Percentiles rank a stretch among this genome's conserved stretches.
These are phyloP conservation scores for Coprinopsis cinerea DNA, from an alignment of 768 basidiomycete species.

Conservation along the genomic window DNA sequence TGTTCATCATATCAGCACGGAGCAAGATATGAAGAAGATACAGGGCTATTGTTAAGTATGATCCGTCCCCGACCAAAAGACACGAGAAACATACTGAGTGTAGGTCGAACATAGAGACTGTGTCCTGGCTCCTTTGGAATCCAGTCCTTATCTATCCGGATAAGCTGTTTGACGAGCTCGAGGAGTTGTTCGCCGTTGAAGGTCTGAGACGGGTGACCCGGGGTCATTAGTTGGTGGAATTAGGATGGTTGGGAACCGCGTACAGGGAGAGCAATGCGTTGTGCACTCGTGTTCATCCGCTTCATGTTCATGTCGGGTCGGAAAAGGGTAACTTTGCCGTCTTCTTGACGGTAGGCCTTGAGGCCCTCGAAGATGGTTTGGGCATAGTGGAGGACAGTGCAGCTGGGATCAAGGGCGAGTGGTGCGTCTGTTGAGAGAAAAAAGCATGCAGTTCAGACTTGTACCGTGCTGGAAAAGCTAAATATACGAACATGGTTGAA, in stretches of 20 bases:
- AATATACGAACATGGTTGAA: conserved; percentile 66
- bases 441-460: conserved; percentile 4
- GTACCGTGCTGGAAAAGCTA: not conserved
- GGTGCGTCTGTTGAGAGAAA: conserved; percentile 51
- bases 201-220: conserved; percentile 35
- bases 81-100: conserved; percentile 41
- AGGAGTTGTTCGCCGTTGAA: conserved; percentile 75
- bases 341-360: conserved; percentile 81
- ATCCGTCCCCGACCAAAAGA: not conserved
- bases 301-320: conserved; percentile 98
- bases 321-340: conserved; percentile 78
- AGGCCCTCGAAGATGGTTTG: conserved; percentile 90
- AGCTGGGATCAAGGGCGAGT: conserved; percentile 66
- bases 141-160: conserved; percentile 83
- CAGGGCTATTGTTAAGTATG: not conserved
- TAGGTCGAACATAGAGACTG: conserved; percentile 88
- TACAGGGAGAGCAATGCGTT: conserved; percentile 72
- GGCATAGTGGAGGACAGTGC: conserved; percentile 88
- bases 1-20: not conserved
- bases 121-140: conserved; percentile 85
- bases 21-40: not conserved
- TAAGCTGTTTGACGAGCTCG: conserved; percentile 79
- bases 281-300: conserved; percentile 84
- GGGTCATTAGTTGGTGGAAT: not conserved
- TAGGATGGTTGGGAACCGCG: conserved; percentile 17